These are phyloP conservation scores for Pleurotus platypus DNA, from an alignment of 768 basidiomycete genomes.

Conservation along the genomic window DNA sequence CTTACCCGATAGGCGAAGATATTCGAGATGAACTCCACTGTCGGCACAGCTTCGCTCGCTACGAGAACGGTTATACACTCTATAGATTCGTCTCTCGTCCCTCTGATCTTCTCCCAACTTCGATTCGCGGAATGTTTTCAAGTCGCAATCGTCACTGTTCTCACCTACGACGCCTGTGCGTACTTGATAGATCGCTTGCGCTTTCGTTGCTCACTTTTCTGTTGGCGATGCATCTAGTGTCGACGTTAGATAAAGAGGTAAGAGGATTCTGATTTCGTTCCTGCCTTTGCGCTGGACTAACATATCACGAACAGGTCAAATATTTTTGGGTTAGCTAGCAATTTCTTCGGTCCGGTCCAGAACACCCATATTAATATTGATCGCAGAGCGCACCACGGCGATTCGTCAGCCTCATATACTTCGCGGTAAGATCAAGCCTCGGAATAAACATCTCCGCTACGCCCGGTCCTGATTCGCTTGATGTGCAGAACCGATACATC, in stretches of 20 bases:
- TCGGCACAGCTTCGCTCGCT: not conserved
- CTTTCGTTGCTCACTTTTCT: not conserved
- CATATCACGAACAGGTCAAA: not conserved
- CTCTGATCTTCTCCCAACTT: constrained; percentile 2
- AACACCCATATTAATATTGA: too few relatives aligned
- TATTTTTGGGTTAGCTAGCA: constrained; percentile 1
- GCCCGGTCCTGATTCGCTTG: not conserved
- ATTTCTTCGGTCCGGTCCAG: too few relatives aligned
- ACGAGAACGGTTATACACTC: not conserved
- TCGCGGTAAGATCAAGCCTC: not conserved
- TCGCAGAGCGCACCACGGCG: not conserved
- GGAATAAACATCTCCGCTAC: not conserved
- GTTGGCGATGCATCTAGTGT: not conserved
- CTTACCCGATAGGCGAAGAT: too few relatives aligned
- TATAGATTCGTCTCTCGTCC: constrained; percentile 1
- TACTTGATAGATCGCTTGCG: not conserved
- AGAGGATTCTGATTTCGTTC: not conserved
- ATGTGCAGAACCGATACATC: not conserved
- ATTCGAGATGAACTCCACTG: too few relatives aligned
- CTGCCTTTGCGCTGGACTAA: too few relatives aligned
- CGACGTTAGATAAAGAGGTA: constrained; percentile 7
- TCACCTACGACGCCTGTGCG: constrained; percentile 1
- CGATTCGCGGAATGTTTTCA: constrained; percentile 5
- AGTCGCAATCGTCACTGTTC: not conserved
- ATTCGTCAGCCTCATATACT: constrained; percentile 6